These are phyloP conservation scores for Puccinia coronata DNA, from an alignment of 1,284 basidiomycete genomes.

Conservation along the genomic window DNA sequence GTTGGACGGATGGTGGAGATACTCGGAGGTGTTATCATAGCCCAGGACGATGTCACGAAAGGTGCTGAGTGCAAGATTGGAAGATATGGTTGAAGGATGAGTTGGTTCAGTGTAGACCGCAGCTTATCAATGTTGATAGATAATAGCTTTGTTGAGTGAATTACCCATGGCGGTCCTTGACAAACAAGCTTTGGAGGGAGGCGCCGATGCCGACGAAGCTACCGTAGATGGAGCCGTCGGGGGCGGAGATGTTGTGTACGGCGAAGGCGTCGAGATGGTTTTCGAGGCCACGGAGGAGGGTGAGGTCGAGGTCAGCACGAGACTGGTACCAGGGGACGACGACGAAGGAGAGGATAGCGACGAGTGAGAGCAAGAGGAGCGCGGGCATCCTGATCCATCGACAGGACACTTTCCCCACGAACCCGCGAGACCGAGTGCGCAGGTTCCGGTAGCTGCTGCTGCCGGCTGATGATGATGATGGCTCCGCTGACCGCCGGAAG, in stretches of 20 bases:
- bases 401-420: conserved; percentile 22
- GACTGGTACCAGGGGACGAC: conserved; percentile 34
- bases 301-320: conserved; percentile 18
- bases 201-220: conserved; percentile 47
- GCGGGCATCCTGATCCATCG: conserved; percentile 23
- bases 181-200: conserved; percentile 36
- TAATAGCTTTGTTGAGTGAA: neutral
- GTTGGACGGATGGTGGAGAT: conserved; percentile 55
- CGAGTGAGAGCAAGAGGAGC: conserved; percentile 27
- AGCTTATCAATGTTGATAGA: neutral
- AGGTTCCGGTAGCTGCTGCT: neutral
- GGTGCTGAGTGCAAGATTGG: conserved; percentile 7
- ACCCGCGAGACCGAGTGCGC: neutral
- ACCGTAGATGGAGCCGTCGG: conserved; percentile 46
- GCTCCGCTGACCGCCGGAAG: neutral
- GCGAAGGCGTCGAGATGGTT: conserved; percentile 18
- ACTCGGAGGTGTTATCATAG: conserved; percentile 58
- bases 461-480: neutral
- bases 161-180: conserved; percentile 47
- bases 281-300: conserved; percentile 12
- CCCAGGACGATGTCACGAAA: conserved; percentile 51
- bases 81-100: neutral
- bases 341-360: conserved; percentile 30
- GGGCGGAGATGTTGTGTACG: conserved; percentile 38
- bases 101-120: neutral